Evolutionary conservation across 108 stramenopile species (phyloP), one percentile per base, ranked within the genome.

Genomic region (Cylindrotheca fusiformis): DNA sequence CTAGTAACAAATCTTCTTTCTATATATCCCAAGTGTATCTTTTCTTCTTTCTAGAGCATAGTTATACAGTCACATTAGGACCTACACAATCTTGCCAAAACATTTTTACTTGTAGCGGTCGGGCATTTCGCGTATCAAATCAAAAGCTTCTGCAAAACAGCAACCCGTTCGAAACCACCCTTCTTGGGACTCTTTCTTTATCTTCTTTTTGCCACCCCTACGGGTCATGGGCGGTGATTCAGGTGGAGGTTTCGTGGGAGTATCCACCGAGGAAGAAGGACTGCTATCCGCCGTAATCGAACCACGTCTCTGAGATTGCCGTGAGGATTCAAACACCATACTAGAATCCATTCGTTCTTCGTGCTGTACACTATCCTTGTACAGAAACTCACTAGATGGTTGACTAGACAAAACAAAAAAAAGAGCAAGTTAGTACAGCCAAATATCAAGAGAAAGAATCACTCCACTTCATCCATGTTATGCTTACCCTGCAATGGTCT

Each of bases 91-190:
- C 10, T 17, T 14, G 44, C 44, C 10, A 53, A 2, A 53, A 53
- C 24, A 30, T 20, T 17, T 14, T 17, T 61, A n/a, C n/a, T n/a
- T n/a, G n/a, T 78, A 78, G 55, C 77, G 77, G 49, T 63, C 68
- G 25, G 67, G 67, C 64, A 65, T 78, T 58, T 52, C 60, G 68
- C 12, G 75, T 55, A 5, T 61, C 62, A 61, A 73, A 71, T 0
- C 72, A 68, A 59, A 79, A 79, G 53, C 77, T n/a, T n/a, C n/a
- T n/a, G n/a, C n/a, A 79, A 26, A 55, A 56, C 67, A 73, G 69
- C 71, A 71, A 79, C 71, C 77, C 69, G 58, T 73, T 63, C 27
- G 62, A 55, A 58, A 73, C 72, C 67, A 68, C 68, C 25, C 72
- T 41, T 26, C 67, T 60, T 4, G 67, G 68, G 28, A 73, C 77